Conservation (phyloP, 176 grass and related monocot genomes). For the Triticum dicoccoides region DNA sequence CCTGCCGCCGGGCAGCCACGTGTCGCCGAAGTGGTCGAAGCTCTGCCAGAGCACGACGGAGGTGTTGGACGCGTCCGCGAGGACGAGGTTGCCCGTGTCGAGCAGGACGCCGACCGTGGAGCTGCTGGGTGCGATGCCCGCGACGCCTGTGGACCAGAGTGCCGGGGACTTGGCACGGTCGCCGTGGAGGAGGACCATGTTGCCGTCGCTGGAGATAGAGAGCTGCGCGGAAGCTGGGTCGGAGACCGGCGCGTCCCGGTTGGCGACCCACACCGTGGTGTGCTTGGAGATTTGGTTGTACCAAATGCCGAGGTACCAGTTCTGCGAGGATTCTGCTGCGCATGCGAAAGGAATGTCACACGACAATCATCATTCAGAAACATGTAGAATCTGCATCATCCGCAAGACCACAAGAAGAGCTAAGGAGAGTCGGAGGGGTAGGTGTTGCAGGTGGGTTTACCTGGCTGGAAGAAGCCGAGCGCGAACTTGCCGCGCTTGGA, state of each 20-base stretch:
- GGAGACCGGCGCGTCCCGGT: slow-evolving; percentile 29
- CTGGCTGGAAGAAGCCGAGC: slow-evolving; percentile 51
- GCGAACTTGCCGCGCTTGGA: slow-evolving; percentile 49
- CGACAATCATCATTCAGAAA: too few species aligned
- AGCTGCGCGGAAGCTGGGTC: slow-evolving; percentile 26
- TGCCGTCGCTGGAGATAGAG: slow-evolving; percentile 21
- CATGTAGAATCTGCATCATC: neutral
- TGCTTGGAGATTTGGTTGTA: slow-evolving; percentile 42
- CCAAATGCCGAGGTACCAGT: slow-evolving; percentile 62
- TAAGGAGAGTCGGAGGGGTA: neutral
- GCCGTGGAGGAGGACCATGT: slow-evolving; percentile 37
- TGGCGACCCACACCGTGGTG: slow-evolving; percentile 56
- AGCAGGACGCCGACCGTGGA: slow-evolving; percentile 46
- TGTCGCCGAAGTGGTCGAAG: slow-evolving; percentile 60
- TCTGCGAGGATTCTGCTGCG: slow-evolving; percentile 23
- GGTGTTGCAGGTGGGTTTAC: neutral
- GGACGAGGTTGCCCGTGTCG: slow-evolving; percentile 59
- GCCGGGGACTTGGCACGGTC: neutral
- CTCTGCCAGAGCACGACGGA: slow-evolving; percentile 57
- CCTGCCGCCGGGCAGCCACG: slow-evolving; percentile 58
- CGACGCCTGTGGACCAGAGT: slow-evolving; percentile 49
- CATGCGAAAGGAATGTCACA: neutral
- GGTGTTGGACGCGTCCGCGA: slow-evolving; percentile 42
- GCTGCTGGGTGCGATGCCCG: neutral
- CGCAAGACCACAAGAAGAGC: neutral